phyloP scores from a whole-genome alignment of 2,329 filamentous ascomycete genomes.

The Didymellaceae sp. region DNA sequence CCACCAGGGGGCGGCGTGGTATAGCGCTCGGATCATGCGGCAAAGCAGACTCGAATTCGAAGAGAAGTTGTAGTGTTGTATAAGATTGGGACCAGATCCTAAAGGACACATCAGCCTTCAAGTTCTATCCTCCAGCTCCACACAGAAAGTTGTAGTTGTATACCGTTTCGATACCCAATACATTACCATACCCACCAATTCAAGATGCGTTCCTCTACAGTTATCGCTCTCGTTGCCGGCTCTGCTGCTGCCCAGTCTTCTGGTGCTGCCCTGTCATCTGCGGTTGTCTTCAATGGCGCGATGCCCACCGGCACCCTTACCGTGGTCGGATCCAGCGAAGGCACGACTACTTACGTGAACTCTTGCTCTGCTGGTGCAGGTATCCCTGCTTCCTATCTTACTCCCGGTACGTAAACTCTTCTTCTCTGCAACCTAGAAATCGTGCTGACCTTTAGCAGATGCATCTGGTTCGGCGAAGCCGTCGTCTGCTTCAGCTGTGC shows the following conservation, averaged over 20 bases:
- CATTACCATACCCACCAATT: neutral
- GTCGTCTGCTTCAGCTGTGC: neutral
- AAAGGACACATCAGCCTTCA: neutral
- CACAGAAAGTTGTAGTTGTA: neutral
- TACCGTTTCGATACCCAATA: neutral
- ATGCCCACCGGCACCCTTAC: constrained; percentile 24
- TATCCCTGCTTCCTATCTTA: constrained; percentile 12
- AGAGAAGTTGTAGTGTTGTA: neutral
- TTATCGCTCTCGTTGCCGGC: constrained; percentile 24
- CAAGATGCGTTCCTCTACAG: constrained; percentile 29
- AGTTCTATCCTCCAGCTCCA: neutral
- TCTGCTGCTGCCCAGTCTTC: constrained; percentile 27
- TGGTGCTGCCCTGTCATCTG: constrained; percentile 22
- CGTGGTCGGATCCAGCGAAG: constrained; percentile 27
- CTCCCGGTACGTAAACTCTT: constrained; percentile 1
- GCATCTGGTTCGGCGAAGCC: neutral
- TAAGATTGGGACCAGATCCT: constrained; percentile 4
- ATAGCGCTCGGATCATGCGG: constrained; percentile 5
- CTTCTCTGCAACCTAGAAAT: neutral
- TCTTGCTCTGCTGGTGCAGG: constrained; percentile 25
- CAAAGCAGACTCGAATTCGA: neutral
- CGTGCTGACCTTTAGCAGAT: constrained; percentile 1
- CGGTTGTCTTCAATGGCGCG: constrained; percentile 25
- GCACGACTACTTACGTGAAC: constrained; percentile 32
- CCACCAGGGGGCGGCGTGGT: constrained; percentile 11